Conservation (phyloP, 441 rosid genomes). For the Metrosideros polymorpha region DNA sequence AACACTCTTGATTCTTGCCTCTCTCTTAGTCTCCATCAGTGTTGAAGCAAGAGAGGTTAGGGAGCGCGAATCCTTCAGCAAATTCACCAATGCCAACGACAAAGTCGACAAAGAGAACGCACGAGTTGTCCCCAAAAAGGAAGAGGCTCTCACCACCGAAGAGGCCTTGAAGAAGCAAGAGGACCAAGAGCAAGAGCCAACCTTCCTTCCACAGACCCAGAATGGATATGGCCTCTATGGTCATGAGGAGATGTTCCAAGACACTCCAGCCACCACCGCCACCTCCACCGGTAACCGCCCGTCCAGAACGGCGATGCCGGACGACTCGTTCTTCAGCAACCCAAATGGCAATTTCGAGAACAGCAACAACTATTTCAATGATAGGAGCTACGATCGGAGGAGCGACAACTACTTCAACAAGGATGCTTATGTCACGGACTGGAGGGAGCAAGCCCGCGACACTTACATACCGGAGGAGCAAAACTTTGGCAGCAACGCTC, state of each 20-base stretch:
- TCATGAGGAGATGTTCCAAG: constrained; percentile 10
- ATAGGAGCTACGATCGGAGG: background rate
- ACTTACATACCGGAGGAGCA: background rate
- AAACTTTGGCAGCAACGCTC: background rate
- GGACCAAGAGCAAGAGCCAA: constrained; percentile 14
- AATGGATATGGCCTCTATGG: constrained; percentile 54
- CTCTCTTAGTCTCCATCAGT: constrained; percentile 18
- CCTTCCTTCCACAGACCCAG: constrained; percentile 32
- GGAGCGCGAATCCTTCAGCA: constrained; percentile 74
- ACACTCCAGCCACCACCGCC: constrained; percentile 17
- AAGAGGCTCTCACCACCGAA: background rate
- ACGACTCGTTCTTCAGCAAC: background rate
- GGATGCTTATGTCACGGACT: background rate
- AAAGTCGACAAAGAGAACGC: constrained; percentile 3
- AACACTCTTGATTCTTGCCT: constrained; percentile 18
- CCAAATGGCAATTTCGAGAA: background rate
- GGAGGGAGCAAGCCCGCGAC: background rate
- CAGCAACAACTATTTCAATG: constrained; percentile 9
- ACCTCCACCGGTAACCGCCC: background rate
- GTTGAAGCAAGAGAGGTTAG: constrained; percentile 36
- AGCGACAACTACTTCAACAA: constrained; percentile 6
- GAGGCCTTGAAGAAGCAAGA: background rate
- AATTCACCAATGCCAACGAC: constrained; percentile 21
- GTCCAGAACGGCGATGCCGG: background rate
- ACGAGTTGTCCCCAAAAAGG: background rate